Conservation (phyloP, 306 rosid species). For the Citrullus amarus region DNA sequence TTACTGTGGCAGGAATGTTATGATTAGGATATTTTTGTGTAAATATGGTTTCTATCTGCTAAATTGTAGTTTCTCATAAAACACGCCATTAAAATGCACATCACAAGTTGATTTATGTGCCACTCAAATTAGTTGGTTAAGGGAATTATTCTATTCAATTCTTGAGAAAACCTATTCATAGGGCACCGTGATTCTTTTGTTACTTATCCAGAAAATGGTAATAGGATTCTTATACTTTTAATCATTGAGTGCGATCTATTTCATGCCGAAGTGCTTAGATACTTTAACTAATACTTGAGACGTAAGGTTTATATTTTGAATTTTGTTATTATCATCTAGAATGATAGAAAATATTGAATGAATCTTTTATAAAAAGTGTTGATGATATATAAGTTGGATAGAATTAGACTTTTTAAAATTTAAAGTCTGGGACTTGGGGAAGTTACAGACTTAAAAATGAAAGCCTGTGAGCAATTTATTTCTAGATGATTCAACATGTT, state of each 20-base stretch:
- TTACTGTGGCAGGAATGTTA: not conserved
- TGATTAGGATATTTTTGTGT: not conserved
- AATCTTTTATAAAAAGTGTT: too few relatives aligned
- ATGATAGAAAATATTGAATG: not conserved
- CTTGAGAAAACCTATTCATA: not conserved
- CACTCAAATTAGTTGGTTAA: not conserved
- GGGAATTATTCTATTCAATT: not conserved
- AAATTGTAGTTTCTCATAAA: not conserved
- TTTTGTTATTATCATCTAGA: not conserved
- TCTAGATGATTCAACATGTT: not conserved
- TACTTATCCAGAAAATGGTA: not conserved
- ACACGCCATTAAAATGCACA: not conserved
- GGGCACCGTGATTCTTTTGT: not conserved
- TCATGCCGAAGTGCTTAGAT: not conserved
- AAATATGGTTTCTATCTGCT: not conserved
- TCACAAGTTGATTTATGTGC: not conserved
- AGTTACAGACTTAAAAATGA: not conserved
- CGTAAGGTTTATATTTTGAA: not conserved
- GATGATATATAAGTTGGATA: not conserved
- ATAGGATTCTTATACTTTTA: not conserved
- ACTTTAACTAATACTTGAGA: not conserved
- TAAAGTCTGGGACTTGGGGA: not conserved
- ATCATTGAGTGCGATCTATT: not conserved
- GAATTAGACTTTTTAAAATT: not conserved
- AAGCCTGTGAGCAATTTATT: too few relatives aligned